Evolutionary conservation across 305 asterid species (phyloP).

Genomic region (Fraxinus floribunda): DNA sequence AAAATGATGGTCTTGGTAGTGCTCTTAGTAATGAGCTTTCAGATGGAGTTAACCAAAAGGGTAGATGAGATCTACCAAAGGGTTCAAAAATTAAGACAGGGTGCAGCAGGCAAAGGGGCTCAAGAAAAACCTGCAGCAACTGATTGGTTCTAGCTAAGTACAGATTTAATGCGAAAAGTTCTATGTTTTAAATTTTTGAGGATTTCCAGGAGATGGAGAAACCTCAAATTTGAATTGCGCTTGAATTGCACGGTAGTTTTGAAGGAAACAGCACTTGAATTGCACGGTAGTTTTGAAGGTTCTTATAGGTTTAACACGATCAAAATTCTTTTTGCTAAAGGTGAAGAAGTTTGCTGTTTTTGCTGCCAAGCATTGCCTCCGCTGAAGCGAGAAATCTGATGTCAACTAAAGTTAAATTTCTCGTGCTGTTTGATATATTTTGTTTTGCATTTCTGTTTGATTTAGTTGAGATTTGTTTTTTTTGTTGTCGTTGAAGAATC

Average conservation of each 20-base stretch:
- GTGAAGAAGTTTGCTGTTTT: slow-evolving; percentile 51
- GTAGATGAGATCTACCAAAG: background rate
- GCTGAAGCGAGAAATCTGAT: slow-evolving; percentile 37
- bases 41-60: slow-evolving; percentile 6
- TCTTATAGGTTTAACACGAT: background rate
- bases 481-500: background rate
- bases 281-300: background rate
- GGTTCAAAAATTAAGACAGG: slow-evolving; percentile 1
- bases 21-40: background rate
- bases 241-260: background rate
- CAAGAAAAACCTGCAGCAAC: background rate
- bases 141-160: background rate
- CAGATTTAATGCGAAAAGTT: background rate
- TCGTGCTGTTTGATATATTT: background rate
- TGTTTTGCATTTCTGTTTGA: background rate
- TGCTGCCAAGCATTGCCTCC: slow-evolving; percentile 50
- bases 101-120: background rate
- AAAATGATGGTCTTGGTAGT: slow-evolving; percentile 12
- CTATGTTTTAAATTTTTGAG: background rate
- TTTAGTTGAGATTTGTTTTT: background rate
- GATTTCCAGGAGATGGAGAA: background rate
- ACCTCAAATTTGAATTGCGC: slow-evolving; percentile 6
- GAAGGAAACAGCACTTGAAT: background rate
- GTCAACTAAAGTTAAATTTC: slow-evolving; percentile 34
- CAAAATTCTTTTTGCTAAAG: slow-evolving; percentile 6